Percentiles rank a stretch among this genome's conserved stretches.
phyloP scores from a whole-genome alignment of 2,329 filamentous ascomycete genomes.

The Nannizziopsis barbatae region DNA sequence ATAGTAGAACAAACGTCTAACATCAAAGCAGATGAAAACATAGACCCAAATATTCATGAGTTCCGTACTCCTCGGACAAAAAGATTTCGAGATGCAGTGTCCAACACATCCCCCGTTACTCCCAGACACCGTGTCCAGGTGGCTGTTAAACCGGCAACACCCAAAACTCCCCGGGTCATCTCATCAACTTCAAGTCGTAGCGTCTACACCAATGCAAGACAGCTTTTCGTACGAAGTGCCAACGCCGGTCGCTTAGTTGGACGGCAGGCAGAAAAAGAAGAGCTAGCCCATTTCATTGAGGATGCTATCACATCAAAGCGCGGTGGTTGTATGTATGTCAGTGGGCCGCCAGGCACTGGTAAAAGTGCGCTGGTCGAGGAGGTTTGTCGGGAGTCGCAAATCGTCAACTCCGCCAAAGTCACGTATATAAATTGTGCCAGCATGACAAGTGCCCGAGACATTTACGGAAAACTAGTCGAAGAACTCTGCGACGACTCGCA shows the following conservation, averaged over 20 bases:
- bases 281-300: constrained; percentile 59
- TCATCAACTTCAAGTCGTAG: constrained; percentile 59
- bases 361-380: constrained; percentile 90
- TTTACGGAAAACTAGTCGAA: constrained; percentile 69
- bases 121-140: constrained; percentile 76
- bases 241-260: constrained; percentile 66
- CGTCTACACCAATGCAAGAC: constrained; percentile 75
- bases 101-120: constrained; percentile 58
- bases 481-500: constrained; percentile 54
- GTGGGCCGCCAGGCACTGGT: constrained; percentile 87
- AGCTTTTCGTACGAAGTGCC: constrained; percentile 72
- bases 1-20: not conserved
- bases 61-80: constrained; percentile 44
- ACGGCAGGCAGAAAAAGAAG: constrained; percentile 56
- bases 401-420: constrained; percentile 42
- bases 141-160: constrained; percentile 61
- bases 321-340: constrained; percentile 84
- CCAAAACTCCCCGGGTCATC: constrained; percentile 66
- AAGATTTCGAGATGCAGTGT: constrained; percentile 60
- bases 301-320: constrained; percentile 49
- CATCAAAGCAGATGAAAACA: constrained; percentile 34
- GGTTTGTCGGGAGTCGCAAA: constrained; percentile 52
- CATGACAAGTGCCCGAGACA: constrained; percentile 74
- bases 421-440: constrained; percentile 96
- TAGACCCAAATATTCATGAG: constrained; percentile 22